phyloP scores from a whole-genome alignment of 495 filamentous ascomycete genomes.

The Lasiosphaeria hispida region DNA sequence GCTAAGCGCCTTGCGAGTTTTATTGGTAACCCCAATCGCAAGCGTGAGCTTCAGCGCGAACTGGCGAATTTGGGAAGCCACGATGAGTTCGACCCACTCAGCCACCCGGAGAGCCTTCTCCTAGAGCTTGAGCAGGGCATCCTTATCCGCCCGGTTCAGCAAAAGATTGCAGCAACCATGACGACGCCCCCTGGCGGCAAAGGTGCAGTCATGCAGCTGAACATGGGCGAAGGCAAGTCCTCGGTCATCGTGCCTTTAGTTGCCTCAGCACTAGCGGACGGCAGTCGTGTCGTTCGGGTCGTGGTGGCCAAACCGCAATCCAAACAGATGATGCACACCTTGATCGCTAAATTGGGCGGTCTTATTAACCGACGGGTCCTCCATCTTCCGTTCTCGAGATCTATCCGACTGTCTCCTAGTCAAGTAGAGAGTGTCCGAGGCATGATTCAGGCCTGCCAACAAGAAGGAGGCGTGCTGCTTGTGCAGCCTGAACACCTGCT shows the following conservation, averaged over 20 bases:
- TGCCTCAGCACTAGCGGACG: conserved; percentile 54
- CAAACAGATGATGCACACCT: conserved; percentile 61
- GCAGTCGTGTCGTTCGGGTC: conserved; percentile 50
- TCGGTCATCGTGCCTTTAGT: conserved; percentile 68
- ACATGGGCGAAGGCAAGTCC: conserved; percentile 76
- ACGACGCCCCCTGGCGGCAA: conserved; percentile 52
- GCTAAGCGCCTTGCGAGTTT: no score
- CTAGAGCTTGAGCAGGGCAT: no score
- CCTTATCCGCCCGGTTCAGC: conserved; percentile 61
- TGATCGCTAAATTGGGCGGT: conserved; percentile 58
- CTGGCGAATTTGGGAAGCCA: no score
- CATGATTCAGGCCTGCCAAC: no score
- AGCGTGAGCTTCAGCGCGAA: no score
- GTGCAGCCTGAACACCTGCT: conserved; percentile 68
- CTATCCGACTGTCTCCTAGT: no score
- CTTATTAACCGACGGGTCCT: conserved; percentile 56
- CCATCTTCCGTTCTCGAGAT: conserved; percentile 61
- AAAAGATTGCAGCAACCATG: conserved; percentile 50
- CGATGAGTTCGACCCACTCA: no score
- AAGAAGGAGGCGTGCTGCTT: conserved; percentile 58
- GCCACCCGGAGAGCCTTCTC: no score
- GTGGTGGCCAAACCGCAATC: conserved; percentile 63
- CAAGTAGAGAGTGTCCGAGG: no score
- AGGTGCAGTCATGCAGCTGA: conserved; percentile 63
- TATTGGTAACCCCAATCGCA: no score